Evolutionary conservation across 2,329 filamentous ascomycete species (phyloP).

Genomic region (Scedosporium boydii): DNA sequence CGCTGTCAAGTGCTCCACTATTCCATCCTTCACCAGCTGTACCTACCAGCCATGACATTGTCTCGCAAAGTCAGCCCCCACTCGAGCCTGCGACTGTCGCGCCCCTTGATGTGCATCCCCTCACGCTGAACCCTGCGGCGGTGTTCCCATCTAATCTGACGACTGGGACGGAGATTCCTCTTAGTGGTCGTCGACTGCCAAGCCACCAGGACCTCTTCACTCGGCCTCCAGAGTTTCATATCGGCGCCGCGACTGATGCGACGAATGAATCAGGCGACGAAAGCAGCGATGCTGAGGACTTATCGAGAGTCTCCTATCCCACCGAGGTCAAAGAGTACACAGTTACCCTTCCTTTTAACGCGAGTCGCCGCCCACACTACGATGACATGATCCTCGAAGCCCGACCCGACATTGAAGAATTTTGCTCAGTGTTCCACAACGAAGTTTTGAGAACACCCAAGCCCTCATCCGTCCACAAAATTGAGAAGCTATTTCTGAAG

Average conservation of each 20-base stretch:
- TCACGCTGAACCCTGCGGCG: background rate
- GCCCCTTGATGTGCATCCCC: background rate
- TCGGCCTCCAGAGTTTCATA: background rate
- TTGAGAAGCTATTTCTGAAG: slow-evolving; percentile 41
- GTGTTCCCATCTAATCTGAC: background rate
- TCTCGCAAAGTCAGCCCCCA: background rate
- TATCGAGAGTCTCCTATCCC: slow-evolving; percentile 15
- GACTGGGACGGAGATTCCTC: background rate
- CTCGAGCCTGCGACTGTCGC: background rate
- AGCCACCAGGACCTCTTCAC: background rate
- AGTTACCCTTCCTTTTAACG: slow-evolving; percentile 48
- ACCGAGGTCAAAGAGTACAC: slow-evolving; percentile 32
- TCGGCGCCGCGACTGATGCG: background rate
- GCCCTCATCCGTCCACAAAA: slow-evolving; percentile 27
- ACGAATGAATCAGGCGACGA: slow-evolving; percentile 8
- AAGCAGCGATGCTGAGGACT: slow-evolving; percentile 10
- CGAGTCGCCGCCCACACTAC: slow-evolving; percentile 42
- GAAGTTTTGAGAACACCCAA: slow-evolving; percentile 29
- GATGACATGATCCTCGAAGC: slow-evolving; percentile 35
- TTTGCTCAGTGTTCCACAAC: slow-evolving; percentile 30
- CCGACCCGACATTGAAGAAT: slow-evolving; percentile 33
- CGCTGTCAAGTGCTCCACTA: background rate
- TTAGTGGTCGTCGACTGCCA: background rate
- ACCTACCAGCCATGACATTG: background rate
- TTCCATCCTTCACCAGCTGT: background rate